Conservation (phyloP, 2,329 filamentous ascomycete species). For the Aureobasidium sp. region DNA sequence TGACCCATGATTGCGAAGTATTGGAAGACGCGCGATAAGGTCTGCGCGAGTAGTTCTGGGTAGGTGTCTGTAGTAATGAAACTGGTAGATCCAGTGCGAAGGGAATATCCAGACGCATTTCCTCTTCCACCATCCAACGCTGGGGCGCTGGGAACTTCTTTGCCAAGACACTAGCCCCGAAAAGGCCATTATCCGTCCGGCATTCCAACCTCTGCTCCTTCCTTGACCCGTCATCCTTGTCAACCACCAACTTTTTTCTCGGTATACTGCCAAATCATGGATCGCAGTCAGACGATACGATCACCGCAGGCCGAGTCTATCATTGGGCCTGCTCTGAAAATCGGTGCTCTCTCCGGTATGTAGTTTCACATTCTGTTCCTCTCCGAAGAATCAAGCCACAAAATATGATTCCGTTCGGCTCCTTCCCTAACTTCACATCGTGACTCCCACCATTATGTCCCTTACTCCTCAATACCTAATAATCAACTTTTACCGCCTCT, state of each 20-base stretch:
- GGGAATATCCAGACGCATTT: conserved; percentile 7
- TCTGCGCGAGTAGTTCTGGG: conserved; percentile 20
- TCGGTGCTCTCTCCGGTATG: conserved; percentile 23
- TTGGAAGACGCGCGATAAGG: conserved; percentile 22
- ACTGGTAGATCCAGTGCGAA: conserved; percentile 9
- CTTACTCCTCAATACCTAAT: background rate
- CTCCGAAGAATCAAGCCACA: background rate
- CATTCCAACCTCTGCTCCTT: background rate
- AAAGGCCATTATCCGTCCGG: background rate
- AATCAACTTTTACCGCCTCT: too few species aligned
- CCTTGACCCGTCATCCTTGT: background rate
- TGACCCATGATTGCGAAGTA: conserved; percentile 63
- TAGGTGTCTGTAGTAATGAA: background rate
- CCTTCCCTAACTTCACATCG: background rate
- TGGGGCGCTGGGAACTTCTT: conserved; percentile 16
- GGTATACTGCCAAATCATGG: background rate
- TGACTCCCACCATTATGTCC: background rate
- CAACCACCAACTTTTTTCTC: too few species aligned
- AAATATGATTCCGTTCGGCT: background rate
- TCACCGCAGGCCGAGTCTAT: conserved; percentile 6
- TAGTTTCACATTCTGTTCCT: background rate
- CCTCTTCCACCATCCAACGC: conserved; percentile 5
- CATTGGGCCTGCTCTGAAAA: conserved; percentile 20
- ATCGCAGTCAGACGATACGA: background rate
- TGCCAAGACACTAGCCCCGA: conserved; percentile 8